Conservation (phyloP, 768 basidiomycete species). For the Pulveroboletus frians region DNA sequence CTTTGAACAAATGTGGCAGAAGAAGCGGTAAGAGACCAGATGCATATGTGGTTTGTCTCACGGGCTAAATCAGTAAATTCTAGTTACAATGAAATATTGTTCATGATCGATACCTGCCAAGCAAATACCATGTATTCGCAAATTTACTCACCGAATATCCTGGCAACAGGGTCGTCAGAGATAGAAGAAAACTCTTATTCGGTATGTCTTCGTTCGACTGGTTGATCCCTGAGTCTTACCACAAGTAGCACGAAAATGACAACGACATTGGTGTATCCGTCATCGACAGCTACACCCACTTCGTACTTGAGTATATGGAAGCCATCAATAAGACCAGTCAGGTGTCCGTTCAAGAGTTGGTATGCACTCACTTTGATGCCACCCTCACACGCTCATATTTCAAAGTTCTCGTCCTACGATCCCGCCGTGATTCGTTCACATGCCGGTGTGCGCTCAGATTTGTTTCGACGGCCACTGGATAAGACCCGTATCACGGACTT, state of each 20-base stretch:
- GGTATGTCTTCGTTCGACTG: slow-evolving; percentile 35
- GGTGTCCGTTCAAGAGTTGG: slow-evolving; percentile 75
- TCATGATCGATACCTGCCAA: slow-evolving; percentile 98
- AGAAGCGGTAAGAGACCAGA: slow-evolving; percentile 60
- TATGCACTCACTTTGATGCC: slow-evolving; percentile 35
- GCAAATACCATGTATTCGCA: slow-evolving; percentile 94
- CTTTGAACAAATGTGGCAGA: slow-evolving; percentile 98
- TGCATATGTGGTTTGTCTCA: not conserved
- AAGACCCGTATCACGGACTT: slow-evolving; percentile 73
- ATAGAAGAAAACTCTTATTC: slow-evolving; percentile 92
- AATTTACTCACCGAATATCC: slow-evolving; percentile 88
- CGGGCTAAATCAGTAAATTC: slow-evolving; percentile 30
- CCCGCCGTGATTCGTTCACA: slow-evolving; percentile 71
- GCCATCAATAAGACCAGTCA: slow-evolving; percentile 86
- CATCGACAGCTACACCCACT: slow-evolving; percentile 93
- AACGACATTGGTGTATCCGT: slow-evolving; percentile 92
- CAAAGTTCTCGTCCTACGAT: slow-evolving; percentile 80
- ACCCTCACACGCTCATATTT: slow-evolving; percentile 6
- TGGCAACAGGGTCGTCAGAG: slow-evolving; percentile 83
- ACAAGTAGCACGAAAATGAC: slow-evolving; percentile 80
- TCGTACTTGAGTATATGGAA: slow-evolving; percentile 87
- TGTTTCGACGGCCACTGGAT: slow-evolving; percentile 66
- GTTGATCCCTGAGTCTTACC: not conserved
- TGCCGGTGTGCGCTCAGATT: slow-evolving; percentile 83
- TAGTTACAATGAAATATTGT: slow-evolving; percentile 88